Evolutionary conservation across 441 rosid species (phyloP).

Genomic region (Euphorbia schlechtendalii): DNA sequence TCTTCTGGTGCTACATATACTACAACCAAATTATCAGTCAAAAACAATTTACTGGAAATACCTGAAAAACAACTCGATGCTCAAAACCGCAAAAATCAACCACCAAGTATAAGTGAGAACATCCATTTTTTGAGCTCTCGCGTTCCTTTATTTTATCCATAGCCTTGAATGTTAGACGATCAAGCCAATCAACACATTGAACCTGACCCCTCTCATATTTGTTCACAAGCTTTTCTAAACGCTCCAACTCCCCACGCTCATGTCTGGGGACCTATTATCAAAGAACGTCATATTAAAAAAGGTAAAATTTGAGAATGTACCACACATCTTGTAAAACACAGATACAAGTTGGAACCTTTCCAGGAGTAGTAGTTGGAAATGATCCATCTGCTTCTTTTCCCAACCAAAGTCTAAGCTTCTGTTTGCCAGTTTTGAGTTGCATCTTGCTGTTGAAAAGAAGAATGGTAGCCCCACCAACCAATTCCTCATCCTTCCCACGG

Average conservation of each 20-base stretch:
- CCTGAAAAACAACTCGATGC: conserved; percentile 98
- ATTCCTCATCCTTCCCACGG: conserved; percentile 67
- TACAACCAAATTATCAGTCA: conserved; percentile 4
- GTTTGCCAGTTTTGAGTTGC: conserved; percentile 95
- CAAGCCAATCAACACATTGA: conserved; percentile 84
- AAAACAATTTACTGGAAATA: conserved; percentile 17
- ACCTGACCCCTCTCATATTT: conserved; percentile 94
- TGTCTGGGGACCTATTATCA: conserved; percentile 70
- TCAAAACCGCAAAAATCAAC: conserved; percentile 91
- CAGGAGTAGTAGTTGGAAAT: conserved; percentile 75
- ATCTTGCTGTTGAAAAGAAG: conserved; percentile 79
- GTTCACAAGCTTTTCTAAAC: conserved; percentile 83
- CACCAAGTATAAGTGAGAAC: conserved; percentile 67
- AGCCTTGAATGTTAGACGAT: conserved; percentile 78
- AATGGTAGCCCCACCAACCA: conserved; percentile 90
- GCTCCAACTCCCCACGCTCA: conserved; percentile 92
- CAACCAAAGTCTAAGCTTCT: conserved; percentile 91
- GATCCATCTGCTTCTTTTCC: conserved; percentile 95
- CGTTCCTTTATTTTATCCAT: conserved; percentile 75
- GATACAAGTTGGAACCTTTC: conserved; percentile 61
- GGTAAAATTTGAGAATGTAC: conserved; percentile 5
- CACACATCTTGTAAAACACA: conserved; percentile 7
- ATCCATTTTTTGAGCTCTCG: conserved; percentile 67
- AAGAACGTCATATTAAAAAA: not conserved
- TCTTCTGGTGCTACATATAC: not conserved